Evolutionary conservation across 2,329 filamentous ascomycete species (phyloP), one percentile per base, ranked within the genome.

Genomic region (Coniochaeta sp.): DNA sequence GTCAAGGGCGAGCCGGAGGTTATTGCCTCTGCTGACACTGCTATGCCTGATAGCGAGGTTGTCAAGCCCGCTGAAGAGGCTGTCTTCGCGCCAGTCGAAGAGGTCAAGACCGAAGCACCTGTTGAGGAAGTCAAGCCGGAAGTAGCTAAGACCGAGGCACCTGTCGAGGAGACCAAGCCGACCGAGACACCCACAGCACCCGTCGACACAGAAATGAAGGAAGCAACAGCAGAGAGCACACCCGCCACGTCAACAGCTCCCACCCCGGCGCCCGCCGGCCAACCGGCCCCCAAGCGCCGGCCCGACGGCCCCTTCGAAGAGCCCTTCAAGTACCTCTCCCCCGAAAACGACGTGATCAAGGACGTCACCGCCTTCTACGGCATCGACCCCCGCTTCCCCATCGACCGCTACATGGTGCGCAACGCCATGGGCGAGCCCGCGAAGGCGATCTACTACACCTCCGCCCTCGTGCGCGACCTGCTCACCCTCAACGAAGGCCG

Each of bases 401-500:
- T 85, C 20, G 88, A 95, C 67, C 85, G 92, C 52, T 99, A 94
- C 74, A 89, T 99, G 85, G 94, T 99, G 50, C 88, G 94, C 62
- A 99, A 99, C 71, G 89, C 89, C 24, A 79, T 86, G 56, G 94
- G 91, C 47, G 83, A 90, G 64, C 90, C 92, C 0, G 85, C 89
- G 50, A 95, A 96, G 74, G 94, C 91, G 26, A 92, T 99, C 60
- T 99, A 99, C 78, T 99, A 97, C 75, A 95, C 91, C 10, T 91
- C 87, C 31, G 81, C 82, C 4, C 78, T 97, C 12, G 86, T 90
- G 20, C 87, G 91, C 28, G 87, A 92, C 58, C 94, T 99, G 51
- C 78, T 99, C 3, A 81, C 78, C 4, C 80, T 86, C 64, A 99
- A 99, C 66, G 91, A 96, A 68, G 89, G 90, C 40, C 85, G 87